These are phyloP conservation scores for Coffea canephora DNA, from an alignment of 257 asterid genomes.

Conservation along the genomic window DNA sequence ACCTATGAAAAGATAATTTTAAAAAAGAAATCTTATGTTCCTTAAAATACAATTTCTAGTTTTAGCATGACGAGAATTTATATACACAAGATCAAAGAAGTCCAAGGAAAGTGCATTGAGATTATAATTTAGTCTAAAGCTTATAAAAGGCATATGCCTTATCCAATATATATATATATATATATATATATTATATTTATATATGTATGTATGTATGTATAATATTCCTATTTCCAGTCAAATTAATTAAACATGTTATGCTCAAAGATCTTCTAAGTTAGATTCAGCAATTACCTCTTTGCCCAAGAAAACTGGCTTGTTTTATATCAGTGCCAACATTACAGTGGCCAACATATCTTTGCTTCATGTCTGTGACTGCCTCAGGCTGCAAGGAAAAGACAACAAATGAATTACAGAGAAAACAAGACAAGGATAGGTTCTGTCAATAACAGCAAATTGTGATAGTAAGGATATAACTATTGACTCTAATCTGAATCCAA, in stretches of 20 bases:
- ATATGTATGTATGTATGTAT: too few species aligned
- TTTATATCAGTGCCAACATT: conserved; percentile 92
- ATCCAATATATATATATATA: background rate
- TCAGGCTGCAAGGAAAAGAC: conserved; percentile 63
- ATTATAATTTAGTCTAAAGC: background rate
- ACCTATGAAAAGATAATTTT: too few species aligned
- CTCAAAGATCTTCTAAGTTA: conserved; percentile 4
- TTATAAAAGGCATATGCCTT: background rate
- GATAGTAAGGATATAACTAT: background rate
- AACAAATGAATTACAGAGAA: conserved; percentile 5
- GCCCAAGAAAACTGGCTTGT: conserved; percentile 96
- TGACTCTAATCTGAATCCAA: background rate
- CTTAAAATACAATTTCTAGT: background rate
- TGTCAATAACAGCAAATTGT: background rate
- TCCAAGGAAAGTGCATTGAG: background rate
- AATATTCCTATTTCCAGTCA: background rate
- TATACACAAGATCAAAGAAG: background rate
- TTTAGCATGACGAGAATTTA: background rate
- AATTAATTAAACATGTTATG: background rate
- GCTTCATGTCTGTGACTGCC: conserved; percentile 85
- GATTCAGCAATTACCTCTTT: conserved; percentile 55
- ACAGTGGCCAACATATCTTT: conserved; percentile 89
- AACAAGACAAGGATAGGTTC: background rate
- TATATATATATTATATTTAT: too few species aligned
- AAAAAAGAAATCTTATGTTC: background rate